A percentile compares a stretch with the other conserved stretches of the same genome.
Conservation (phyloP, 2,329 filamentous ascomycete species). For the Dactylellina sp. region DNA sequence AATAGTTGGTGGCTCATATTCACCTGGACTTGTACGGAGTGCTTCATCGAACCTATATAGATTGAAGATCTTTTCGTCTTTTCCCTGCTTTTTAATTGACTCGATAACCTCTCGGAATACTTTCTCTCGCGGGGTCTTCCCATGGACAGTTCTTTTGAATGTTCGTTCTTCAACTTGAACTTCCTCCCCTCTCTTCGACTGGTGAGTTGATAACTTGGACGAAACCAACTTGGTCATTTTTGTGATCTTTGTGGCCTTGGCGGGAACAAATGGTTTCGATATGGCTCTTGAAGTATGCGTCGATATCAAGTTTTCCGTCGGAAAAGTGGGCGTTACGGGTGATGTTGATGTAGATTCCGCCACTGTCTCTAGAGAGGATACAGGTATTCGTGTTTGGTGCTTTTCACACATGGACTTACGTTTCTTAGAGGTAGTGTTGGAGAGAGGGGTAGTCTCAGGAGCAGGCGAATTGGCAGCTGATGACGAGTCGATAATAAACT, state of each 20-base stretch:
- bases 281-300: conserved; percentile 31
- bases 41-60: conserved; percentile 38
- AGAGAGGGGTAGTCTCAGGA: not conserved
- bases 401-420: too few relatives aligned
- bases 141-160: conserved; percentile 17
- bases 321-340: conserved; percentile 13
- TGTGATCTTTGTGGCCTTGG: conserved; percentile 37
- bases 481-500: conserved; percentile 26
- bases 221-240: conserved; percentile 9
- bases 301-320: conserved; percentile 30
- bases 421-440: not conserved
- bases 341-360: too few relatives aligned
- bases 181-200: conserved; percentile 1
- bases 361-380: too few relatives aligned
- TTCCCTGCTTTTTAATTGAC: conserved; percentile 10
- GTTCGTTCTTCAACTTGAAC: conserved; percentile 23
- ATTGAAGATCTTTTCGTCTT: conserved; percentile 8
- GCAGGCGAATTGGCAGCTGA: not conserved
- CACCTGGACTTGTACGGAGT: not conserved
- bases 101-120: conserved; percentile 34
- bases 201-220: conserved; percentile 1
- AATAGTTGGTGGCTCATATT: not conserved
- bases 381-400: too few relatives aligned
- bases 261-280: conserved; percentile 32
- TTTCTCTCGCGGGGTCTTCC: conserved; percentile 9